Evolutionary conservation across 1,139 yeast species (phyloP).

Genomic region (Saccharomycopsis hybrid): DNA sequence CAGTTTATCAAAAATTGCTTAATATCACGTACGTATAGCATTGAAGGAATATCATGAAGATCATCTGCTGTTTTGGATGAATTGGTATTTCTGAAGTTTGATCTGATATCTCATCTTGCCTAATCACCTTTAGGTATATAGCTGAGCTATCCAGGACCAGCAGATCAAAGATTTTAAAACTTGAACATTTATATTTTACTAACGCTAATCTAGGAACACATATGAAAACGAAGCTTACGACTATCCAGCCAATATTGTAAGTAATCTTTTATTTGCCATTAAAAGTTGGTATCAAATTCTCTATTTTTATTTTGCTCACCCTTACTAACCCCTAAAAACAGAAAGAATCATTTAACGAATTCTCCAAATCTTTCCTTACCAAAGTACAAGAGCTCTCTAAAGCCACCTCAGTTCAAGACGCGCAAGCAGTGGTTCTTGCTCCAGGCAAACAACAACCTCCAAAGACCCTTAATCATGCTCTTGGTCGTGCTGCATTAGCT

Average conservation of each 20-base stretch:
- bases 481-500: conserved; percentile 67
- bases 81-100: no score
- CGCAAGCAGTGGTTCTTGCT: conserved; percentile 63
- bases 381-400: conserved; percentile 64
- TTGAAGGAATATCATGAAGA: no score
- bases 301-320: not conserved
- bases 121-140: no score
- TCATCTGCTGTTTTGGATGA: no score
- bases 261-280: no score
- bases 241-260: conserved; percentile 62
- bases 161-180: no score
- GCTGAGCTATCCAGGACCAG: no score
- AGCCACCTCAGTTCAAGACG: conserved; percentile 77
- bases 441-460: conserved; percentile 62
- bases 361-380: conserved; percentile 60
- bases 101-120: no score
- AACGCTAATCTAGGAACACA: conserved; percentile 30
- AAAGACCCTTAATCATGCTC: conserved; percentile 79
- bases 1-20: conserved; percentile 65
- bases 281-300: not conserved
- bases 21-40: conserved; percentile 46
- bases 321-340: conserved; percentile 21
- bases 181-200: no score
- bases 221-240: conserved; percentile 80
- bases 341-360: conserved; percentile 68